phyloP scores from a whole-genome alignment of 768 basidiomycete species.

The Auricularia auricula-judae region DNA sequence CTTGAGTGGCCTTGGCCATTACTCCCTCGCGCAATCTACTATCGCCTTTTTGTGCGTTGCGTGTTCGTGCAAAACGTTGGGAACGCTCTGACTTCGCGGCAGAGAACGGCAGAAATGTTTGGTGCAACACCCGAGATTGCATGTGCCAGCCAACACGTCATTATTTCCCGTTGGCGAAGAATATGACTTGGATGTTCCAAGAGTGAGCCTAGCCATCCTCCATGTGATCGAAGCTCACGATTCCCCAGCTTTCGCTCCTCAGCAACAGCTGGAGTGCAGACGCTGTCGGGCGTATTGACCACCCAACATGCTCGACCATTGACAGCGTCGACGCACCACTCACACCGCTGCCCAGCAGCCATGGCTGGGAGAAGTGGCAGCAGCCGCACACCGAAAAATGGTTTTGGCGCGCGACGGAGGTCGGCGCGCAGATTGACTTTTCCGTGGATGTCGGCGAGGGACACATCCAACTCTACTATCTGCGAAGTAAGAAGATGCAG shows the following conservation, averaged over 20 bases:
- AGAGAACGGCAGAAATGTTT: slow-evolving; percentile 1
- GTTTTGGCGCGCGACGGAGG: slow-evolving; percentile 2
- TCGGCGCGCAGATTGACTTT: background rate
- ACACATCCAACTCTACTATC: slow-evolving; percentile 1
- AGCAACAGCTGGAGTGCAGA: background rate
- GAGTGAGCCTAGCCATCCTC: background rate
- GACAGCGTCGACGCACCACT: slow-evolving; percentile 1
- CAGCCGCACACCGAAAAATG: slow-evolving; percentile 1
- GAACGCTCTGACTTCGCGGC: background rate
- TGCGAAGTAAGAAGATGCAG: slow-evolving; percentile 1
- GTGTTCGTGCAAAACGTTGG: background rate
- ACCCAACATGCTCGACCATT: slow-evolving; percentile 1
- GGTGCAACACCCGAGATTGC: background rate
- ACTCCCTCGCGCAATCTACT: background rate
- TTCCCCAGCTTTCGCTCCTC: background rate
- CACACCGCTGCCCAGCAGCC: background rate
- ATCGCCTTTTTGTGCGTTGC: background rate
- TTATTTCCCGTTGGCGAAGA: slow-evolving; percentile 1
- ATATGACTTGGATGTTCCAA: background rate
- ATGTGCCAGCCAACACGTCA: background rate
- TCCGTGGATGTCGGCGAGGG: background rate
- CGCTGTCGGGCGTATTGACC: background rate
- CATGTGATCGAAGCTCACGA: background rate
- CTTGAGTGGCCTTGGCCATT: background rate
- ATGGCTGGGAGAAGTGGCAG: slow-evolving; percentile 2